Base-by-base conservation (phyloP, 495 filamentous ascomycete genomes). In the Penicillium waksmanii region DNA sequence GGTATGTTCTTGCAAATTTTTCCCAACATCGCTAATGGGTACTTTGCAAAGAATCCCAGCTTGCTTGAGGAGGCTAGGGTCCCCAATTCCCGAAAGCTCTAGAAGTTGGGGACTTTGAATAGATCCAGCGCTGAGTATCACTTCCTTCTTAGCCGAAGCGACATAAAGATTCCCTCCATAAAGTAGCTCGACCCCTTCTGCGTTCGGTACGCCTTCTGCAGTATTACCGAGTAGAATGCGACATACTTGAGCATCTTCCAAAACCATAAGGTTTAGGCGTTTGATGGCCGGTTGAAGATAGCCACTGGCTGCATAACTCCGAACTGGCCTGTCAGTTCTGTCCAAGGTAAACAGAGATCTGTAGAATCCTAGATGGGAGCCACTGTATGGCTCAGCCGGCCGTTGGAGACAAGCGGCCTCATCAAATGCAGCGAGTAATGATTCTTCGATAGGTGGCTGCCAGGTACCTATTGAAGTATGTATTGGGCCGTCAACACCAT, bases 51-150 rank as follows among this genome's bases (percentile, higher is more conserved):
- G 58, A 55, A 75, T 77, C 8, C 67, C 69, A 11, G 53, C 54
- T 9, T 52, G 35, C 17, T 66, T 21, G 19, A 66, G 57, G 18
- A 66, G 27, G 40, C 23, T 21, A 23, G 53, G 40, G 23, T 61
- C 43, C 4, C 82, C 82, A 23, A 85, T 66, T 3, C 83, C 83
- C 5, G 81, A 84, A 8, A 84, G 64, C 60, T 84, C 77, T 0
- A 85, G 73, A 4, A 84, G 23, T 57, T 84, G 76, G 3, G 80
- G 77, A 7, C 75, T 73, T 43, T 79, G 68, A 31, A 82, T 58
- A 4, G 71, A 59, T 0, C 82, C 83, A 2, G 79, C 81, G 0
- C 77, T 70, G 9, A 85, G 42, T 35, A 85, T 79, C 25, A 85
- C 72, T 33, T 83, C 78, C 51, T 73, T 83, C 13, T 68, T 68